Evolutionary conservation across 768 basidiomycete species (phyloP), one percentile per base, ranked within the genome.

Genomic region (Trametes villosa): DNA sequence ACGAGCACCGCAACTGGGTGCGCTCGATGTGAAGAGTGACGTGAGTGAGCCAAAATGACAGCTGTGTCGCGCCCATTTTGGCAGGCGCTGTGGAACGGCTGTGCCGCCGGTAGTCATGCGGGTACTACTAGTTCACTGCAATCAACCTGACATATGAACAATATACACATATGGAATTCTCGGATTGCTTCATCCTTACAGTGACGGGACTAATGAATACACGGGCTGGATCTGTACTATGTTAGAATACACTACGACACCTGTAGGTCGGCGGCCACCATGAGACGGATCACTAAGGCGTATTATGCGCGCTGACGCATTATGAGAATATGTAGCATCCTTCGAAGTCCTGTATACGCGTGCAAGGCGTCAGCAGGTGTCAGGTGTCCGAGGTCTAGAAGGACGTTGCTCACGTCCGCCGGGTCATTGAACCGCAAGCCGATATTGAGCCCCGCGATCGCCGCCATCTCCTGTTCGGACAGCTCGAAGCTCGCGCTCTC

Each of bases 391-490:
- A 4, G 33, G 20, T 9, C 48, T n/a, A 34, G 3, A 9, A 18
- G 30, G 18, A n/a, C 30, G 6, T 17, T 8, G 51, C 67, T 56
- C 47, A 68, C 67, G 22, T 67, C 72, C 17, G 68, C 72, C 17
- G 77, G 77, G 65, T 78, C 68, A 58, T 76, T 76, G 65, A 74
- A 65, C 55, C 74, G 65, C 57, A 75, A 60, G 30, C 70, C 69
- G 11, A 64, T 34, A 64, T 79, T 69, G 53, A 80, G 66, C 5
- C 59, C 63, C 31, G 67, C 62, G 49, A 80, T 73, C 20, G 53
- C 61, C 33, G 72, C 61, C 42, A 78, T 68, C 51, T 79, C 75
- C 45, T 72, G 70, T 64, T 70, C 68, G 40, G 59, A 66, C 52
- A 74, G 72, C 56, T 67, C 59, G 54, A 76, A 72, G 62, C 68